These are phyloP conservation scores for Flaveria ramosissima DNA, from an alignment of 129 eudicot species.

Conservation along the genomic window DNA sequence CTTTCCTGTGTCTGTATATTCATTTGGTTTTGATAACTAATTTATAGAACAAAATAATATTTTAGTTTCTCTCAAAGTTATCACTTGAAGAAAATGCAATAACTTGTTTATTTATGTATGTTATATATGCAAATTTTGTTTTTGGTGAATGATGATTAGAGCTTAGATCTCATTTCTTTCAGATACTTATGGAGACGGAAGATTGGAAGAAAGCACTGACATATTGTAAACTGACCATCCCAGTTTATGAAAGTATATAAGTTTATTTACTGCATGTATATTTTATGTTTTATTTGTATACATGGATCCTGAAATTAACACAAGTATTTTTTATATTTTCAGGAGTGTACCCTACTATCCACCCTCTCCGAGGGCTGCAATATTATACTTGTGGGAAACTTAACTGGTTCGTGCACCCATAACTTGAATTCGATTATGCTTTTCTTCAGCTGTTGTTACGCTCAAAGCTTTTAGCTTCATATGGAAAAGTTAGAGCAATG, in stretches of 20 bases:
- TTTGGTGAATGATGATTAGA: not conserved
- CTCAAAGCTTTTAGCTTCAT: too few relatives aligned
- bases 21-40: not conserved
- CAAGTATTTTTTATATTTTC: slow-evolving; percentile 23
- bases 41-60: not conserved
- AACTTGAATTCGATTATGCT: not conserved
- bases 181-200: slow-evolving; percentile 79
- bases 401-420: slow-evolving; percentile 59
- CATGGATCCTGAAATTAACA: slow-evolving; percentile 15
- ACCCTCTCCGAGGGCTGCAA: slow-evolving; percentile 86
- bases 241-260: slow-evolving; percentile 72
- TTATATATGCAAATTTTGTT: not conserved
- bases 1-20: too few relatives aligned
- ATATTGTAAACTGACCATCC: slow-evolving; percentile 73
- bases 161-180: slow-evolving; percentile 20
- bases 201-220: slow-evolving; percentile 78
- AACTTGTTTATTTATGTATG: not conserved
- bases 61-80: not conserved
- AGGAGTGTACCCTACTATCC: slow-evolving; percentile 78
- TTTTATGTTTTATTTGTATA: not conserved
- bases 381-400: slow-evolving; percentile 88
- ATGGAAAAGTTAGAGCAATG: too few relatives aligned
- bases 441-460: not conserved
- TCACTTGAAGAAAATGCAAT: not conserved
- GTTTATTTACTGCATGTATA: not conserved